Evolutionary conservation across 257 asterid genomes (phyloP).

Genomic region (Thymus mandschuricus): DNA sequence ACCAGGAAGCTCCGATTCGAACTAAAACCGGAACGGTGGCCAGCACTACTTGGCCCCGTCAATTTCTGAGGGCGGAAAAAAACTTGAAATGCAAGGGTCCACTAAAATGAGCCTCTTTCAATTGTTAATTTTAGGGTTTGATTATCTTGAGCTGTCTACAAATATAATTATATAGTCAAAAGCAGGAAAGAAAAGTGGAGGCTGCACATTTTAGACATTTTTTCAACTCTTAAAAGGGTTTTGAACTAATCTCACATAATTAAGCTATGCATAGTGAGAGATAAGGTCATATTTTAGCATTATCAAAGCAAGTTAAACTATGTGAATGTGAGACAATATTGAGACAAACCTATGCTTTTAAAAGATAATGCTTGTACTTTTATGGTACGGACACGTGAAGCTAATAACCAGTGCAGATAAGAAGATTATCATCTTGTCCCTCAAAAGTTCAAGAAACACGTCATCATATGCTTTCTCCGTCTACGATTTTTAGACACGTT

Average conservation of each 20-base stretch:
- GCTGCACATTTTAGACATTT: neutral
- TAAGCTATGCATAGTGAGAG: neutral
- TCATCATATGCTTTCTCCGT: neutral
- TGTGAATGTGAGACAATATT: slow-evolving; percentile 20
- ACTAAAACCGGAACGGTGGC: neutral
- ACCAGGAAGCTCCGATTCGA: no score
- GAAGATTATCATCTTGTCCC: neutral
- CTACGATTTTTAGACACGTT: no score
- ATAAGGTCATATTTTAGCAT: neutral
- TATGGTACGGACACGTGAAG: slow-evolving; percentile 32
- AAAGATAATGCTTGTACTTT: slow-evolving; percentile 23
- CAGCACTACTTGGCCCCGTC: neutral
- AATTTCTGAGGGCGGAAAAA: neutral
- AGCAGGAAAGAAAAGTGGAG: no score
- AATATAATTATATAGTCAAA: neutral
- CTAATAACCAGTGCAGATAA: no score
- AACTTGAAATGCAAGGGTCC: neutral
- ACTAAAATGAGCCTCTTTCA: neutral
- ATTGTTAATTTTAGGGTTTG: neutral
- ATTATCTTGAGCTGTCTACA: slow-evolving; percentile 22
- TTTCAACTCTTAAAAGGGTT: neutral
- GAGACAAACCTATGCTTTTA: neutral
- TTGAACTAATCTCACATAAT: neutral
- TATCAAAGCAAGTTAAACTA: neutral
- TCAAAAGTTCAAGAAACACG: neutral